Evolutionary conservation across 2,329 filamentous ascomycete species (phyloP).

Genomic region (Sporothrix schenckii): DNA sequence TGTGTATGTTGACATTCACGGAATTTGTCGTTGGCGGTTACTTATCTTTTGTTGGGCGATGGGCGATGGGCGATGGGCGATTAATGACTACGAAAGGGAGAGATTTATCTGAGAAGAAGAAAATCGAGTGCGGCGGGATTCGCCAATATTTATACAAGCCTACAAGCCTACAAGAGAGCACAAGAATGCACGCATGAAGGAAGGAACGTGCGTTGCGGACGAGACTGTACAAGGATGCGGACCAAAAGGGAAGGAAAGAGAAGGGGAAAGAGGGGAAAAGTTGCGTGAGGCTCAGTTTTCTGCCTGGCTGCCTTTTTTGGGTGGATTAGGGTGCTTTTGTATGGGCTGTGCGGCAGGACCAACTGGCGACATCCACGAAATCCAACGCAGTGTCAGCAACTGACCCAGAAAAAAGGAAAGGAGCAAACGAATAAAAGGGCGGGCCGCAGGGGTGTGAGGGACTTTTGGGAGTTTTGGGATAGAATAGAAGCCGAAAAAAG

Average conservation of each 20-base stretch:
- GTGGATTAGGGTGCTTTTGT: conserved; percentile 9
- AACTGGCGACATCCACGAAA: not conserved
- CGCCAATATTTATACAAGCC: conserved; percentile 27
- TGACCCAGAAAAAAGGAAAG: not conserved
- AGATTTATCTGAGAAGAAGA: not conserved
- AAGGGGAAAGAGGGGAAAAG: not conserved
- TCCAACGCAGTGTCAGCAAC: conserved; percentile 9
- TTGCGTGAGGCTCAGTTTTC: conserved; percentile 12
- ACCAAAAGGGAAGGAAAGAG: not conserved
- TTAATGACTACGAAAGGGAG: conserved; percentile 15
- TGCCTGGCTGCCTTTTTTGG: conserved; percentile 26
- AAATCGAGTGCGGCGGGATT: conserved; percentile 12
- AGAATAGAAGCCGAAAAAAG: conserved; percentile 14
- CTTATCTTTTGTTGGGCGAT: conserved; percentile 21
- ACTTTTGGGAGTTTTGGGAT: not conserved
- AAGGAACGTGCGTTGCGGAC: conserved; percentile 23
- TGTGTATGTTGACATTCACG: not conserved
- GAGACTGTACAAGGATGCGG: not conserved
- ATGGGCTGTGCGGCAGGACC: not conserved
- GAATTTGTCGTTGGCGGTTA: not conserved
- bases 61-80: conserved; percentile 1
- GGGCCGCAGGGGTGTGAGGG: not conserved
- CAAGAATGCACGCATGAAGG: conserved; percentile 17
- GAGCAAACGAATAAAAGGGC: not conserved
- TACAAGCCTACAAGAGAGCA: conserved; percentile 13